Evolutionary conservation across 768 basidiomycete genomes (phyloP), one percentile per base, ranked within the genome.

Genomic region (Boletus sensibilis): DNA sequence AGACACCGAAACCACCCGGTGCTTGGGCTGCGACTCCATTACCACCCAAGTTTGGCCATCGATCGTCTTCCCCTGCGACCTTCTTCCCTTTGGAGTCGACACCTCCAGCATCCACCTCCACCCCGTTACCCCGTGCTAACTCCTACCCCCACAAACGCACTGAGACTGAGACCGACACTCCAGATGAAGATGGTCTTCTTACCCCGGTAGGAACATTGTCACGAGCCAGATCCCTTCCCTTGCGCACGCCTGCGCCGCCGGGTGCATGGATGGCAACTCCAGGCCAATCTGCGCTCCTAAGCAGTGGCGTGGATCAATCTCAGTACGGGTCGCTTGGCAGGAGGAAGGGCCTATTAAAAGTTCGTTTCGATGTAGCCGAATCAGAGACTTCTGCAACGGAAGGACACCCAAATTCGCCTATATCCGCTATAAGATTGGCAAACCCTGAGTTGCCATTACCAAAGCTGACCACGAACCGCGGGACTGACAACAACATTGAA

Each of bases 221-320:
- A 11, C 78, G 79, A 60, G 77, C 77, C 29, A 73, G 68, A 11
- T 71, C 78, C 7, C 68, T 82, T 12, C 76, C 82, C 23, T 56
- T 73, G 18, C 80, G 80, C 54, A 90, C 86, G 1, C 87, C 88
- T 40, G 82, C 78, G n/a, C 81, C 80, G 3, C 87, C 88, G 20
- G 88, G 88, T 38, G 86, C 78, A 39, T 90, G 87, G 85, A 58
- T 79, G 44, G 69, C 73, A 3, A 88, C 88, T 14, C 86, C 88
- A 3, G 77, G 65, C 34, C 70, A 73, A 56, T 64, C 68, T 18
- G 58, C 42, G 2, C 52, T 60, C 16, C 56, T 64, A 25, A 53
- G 20, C 41, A 64, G 54, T 35, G 60, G 56, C 18, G 39, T 16
- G 5, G 64, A 66, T 41, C 72, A 70, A 43, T 70, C 70, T 27